Conservation (phyloP, 2,329 filamentous ascomycete genomes). For the Trichophyton rubrum region DNA sequence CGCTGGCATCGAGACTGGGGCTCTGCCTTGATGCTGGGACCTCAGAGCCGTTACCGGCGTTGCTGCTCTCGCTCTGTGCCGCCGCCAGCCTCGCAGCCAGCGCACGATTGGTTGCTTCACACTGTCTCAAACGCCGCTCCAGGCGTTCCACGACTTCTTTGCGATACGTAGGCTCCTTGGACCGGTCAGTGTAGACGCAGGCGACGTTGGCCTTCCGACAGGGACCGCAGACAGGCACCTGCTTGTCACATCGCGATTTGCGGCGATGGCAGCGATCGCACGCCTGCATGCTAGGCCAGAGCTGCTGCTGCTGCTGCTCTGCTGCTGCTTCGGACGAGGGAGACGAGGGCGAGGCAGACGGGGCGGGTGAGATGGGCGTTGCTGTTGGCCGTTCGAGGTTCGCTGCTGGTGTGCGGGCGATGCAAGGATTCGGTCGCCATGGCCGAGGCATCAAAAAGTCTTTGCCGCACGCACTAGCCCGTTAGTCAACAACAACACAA, state of each 20-base stretch:
- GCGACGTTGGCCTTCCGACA: constrained; percentile 25
- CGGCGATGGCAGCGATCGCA: constrained; percentile 33
- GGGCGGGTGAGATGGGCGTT: neutral
- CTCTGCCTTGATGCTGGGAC: neutral
- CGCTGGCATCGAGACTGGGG: neutral
- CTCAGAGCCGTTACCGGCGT: neutral
- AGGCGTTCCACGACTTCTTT: constrained; percentile 26
- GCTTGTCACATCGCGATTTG: constrained; percentile 33
- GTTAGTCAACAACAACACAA: too few species aligned
- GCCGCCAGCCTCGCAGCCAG: constrained; percentile 10
- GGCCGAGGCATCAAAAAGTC: neutral
- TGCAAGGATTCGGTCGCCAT: neutral
- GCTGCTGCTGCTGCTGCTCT: neutral
- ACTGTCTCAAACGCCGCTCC: constrained; percentile 21
- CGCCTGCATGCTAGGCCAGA: constrained; percentile 15
- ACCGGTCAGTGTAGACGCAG: constrained; percentile 19
- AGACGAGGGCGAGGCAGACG: neutral
- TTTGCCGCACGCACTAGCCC: neutral
- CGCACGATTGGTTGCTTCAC: constrained; percentile 12
- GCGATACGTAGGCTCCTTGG: constrained; percentile 21
- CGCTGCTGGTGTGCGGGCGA: neutral
- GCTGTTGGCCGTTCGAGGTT: too few species aligned
- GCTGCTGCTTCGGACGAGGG: neutral
- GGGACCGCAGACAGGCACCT: constrained; percentile 24
- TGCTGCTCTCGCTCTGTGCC: neutral